These are phyloP conservation scores for Aspergillus incahuasiensis DNA, from an alignment of 495 filamentous ascomycete species.

Conservation along the genomic window DNA sequence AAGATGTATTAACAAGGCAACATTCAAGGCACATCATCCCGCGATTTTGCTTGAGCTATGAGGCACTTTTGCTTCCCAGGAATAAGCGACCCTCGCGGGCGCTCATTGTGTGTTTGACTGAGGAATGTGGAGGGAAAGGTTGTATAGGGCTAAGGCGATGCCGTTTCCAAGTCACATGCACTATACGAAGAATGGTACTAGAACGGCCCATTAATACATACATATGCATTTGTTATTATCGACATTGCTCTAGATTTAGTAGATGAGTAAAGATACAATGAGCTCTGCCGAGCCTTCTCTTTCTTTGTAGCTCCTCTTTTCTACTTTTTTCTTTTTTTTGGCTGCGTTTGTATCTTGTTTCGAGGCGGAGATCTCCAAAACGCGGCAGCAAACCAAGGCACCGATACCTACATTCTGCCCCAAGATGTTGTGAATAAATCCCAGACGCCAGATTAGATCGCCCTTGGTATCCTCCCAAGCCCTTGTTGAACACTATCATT, in stretches of 20 bases:
- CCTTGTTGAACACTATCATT: neutral
- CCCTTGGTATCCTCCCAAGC: neutral
- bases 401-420: constrained; percentile 5
- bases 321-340: constrained; percentile 1
- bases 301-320: neutral
- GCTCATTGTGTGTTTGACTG: too few relatives aligned
- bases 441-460: neutral
- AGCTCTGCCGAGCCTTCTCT: neutral
- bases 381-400: constrained; percentile 5
- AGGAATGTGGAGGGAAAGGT: too few relatives aligned
- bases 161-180: neutral
- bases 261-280: constrained; percentile 1
- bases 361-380: constrained; percentile 2
- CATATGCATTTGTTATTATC: neutral
- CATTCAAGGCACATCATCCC: too few relatives aligned
- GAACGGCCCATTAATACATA: neutral
- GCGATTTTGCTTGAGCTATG: too few relatives aligned
- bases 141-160: too few relatives aligned
- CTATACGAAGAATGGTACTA: neutral
- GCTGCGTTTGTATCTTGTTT: too few relatives aligned
- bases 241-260: neutral
- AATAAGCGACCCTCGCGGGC: neutral
- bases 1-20: too few relatives aligned
- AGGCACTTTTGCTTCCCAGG: neutral
- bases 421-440: neutral